Evolutionary conservation across 108 stramenopile species (phyloP).

Genomic region (Nannochloropsis gaditana): DNA sequence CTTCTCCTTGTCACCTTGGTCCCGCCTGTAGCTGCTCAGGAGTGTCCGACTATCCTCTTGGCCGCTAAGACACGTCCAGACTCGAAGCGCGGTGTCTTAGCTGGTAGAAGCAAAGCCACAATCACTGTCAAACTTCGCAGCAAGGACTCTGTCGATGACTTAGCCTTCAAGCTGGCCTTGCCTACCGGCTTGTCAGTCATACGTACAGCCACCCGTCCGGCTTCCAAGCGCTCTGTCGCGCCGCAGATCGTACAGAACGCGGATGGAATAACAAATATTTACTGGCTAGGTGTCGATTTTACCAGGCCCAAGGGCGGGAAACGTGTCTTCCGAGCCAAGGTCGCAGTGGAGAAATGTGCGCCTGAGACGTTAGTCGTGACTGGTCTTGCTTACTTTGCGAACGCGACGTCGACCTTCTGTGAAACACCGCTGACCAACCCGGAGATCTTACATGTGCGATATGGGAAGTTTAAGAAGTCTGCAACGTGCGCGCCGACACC

Average conservation of each 20-base stretch:
- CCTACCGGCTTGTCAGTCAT: neutral
- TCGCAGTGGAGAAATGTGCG: neutral
- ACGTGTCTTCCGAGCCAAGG: neutral
- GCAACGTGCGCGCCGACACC: neutral
- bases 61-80: neutral
- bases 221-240: neutral
- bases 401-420: neutral
- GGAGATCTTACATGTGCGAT: neutral
- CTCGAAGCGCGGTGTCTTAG: neutral
- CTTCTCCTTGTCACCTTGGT: neutral
- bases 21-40: neutral
- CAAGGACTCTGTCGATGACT: neutral
- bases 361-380: neutral
- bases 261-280: neutral
- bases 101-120: neutral
- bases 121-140: neutral
- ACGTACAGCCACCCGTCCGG: neutral
- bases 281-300: neutral
- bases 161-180: neutral
- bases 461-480: neutral
- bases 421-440: neutral
- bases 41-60: neutral
- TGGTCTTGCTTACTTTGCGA: neutral
- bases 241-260: neutral
- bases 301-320: neutral